Evolutionary conservation across 176 grass and related monocot genomes (phyloP).

Genomic region (Bonia amplexicaulis): DNA sequence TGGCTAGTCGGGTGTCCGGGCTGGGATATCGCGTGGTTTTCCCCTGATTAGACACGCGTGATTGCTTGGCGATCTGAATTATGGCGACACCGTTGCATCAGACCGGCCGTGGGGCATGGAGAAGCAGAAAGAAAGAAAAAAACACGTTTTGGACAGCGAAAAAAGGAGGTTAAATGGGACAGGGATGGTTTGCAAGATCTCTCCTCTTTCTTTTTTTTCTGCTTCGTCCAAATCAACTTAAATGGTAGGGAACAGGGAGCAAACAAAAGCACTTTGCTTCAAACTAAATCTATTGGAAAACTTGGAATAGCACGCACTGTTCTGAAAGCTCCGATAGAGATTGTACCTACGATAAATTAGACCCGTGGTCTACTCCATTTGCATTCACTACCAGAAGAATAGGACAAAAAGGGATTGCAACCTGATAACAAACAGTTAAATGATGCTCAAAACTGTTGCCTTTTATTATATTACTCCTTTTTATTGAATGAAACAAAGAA

Average conservation of each 20-base stretch:
- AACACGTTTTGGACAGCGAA: neutral
- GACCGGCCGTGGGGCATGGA: neutral
- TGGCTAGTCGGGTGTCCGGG: neutral
- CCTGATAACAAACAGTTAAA: neutral
- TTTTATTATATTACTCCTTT: neutral
- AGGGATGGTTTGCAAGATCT: neutral
- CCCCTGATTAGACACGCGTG: neutral
- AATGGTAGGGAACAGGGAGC: slow-evolving; percentile 3
- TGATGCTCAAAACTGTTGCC: neutral
- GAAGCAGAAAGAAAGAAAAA: neutral
- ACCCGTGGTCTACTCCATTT: neutral
- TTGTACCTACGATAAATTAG: neutral
- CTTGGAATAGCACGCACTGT: neutral
- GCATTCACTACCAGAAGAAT: neutral
- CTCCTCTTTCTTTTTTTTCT: no score
- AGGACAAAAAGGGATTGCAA: neutral
- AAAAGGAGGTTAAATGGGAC: neutral
- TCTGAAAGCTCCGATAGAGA: neutral
- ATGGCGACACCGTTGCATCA: slow-evolving; percentile 16
- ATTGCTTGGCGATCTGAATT: slow-evolving; percentile 3
- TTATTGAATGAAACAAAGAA: neutral
- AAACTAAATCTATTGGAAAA: slow-evolving; percentile 29
- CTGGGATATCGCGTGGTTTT: neutral
- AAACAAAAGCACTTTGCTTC: slow-evolving; percentile 35
- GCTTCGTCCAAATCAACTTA: slow-evolving; percentile 32